Base-by-base conservation (phyloP, 352 stramenopile species). In the Nothophytophthora sp. region DNA sequence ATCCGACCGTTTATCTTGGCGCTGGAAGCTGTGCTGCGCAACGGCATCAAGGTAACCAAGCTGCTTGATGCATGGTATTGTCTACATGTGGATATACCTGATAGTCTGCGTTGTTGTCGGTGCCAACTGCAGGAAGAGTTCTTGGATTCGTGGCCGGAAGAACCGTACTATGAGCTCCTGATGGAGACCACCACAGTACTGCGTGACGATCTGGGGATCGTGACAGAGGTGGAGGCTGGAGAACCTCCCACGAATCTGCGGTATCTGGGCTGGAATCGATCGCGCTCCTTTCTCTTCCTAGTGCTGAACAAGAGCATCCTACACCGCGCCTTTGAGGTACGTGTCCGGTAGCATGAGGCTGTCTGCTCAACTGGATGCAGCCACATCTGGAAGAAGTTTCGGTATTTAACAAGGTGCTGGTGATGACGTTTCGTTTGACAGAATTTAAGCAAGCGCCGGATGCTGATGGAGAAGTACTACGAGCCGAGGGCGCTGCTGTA, bases 231-330 rank as follows among this genome's bases (percentile, higher is more conserved):
- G 8, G 61, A 78, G 37, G 42, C 55, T 9, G 50, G 80, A 10
- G 25, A 56, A 12, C 37, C 62, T 15, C 60, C 67, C 11, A 27
- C 30, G 12, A 76, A 73, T n/a, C 59, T 86, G 4, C 60, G 64
- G 19, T 72, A 68, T 60, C 41, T 93, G 4, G 82, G 82, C 0
- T 93, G 82, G 82, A 86, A 70, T 4, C 67, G 62, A n/a, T 70
- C 82, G 5, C 82, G 82, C 4, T 74, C 72, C 2, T 76, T 91
- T 38, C 50, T 93, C 7, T 65, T 84, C 15, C 36, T 83, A 33
- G 78, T 80, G n/a, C 59, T 93, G 36, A 93, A 88, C 39, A 87
- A 81, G 48, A 76, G 76, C 27, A 76, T 93, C 23, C 69, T 93
- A 6, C 82, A 89, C 28, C 76, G 75, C 23, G 82, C 78, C 1